Evolutionary conservation across 1,284 basidiomycete species (phyloP), one percentile per base, ranked within the genome.

Genomic region (Mycena citricolor): DNA sequence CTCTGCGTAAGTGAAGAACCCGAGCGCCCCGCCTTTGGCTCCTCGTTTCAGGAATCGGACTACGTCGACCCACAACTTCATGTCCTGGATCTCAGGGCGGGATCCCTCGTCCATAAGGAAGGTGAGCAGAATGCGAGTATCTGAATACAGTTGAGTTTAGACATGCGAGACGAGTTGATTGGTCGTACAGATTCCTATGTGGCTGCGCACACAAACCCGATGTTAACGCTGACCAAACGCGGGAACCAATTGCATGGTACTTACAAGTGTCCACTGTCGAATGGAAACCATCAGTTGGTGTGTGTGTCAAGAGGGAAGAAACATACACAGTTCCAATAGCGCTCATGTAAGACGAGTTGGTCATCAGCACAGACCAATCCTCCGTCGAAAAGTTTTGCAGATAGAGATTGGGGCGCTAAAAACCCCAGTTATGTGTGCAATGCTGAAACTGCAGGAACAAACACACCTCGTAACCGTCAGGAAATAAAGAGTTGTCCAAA

Each of bases 1-100:
- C 53, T 82, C 80, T 64, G 73, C 72, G 59, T 83, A 83, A 4
- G 79, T 81, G 67, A 83, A 82, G 65, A 82, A 82, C 16, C 74
- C 72, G 6, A 83, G 65, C 6, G 73, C 72, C 17, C 79, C 77
- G 7, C 76, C 77, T 0, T 67, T 67, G 2, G 77, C 76, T 26
- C 71, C 71, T 19, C 56, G 55, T 61, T 83, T 83, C 58, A 82
- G 56, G 61, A 73, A 80, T n/a, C 74, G 68, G 29, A 81, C 64
- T 28, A 71, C 63, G 57, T 83, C 78, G 28, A 83, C 80, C 81
- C 81, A 83, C 8, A 81, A 67, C 54, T 79, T 78, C 79, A 80
- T 81, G 52, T 81, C 74, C 31, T 72, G 69, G 2, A 73, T 66
- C 11, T 57, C 54, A 3, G 81, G 81, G 1, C 79, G 69, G 1